Percentiles rank a stretch among this genome's conserved stretches.
Evolutionary conservation across 305 asterid genomes (phyloP).

Genomic region (Stenogyne calaminthoides): DNA sequence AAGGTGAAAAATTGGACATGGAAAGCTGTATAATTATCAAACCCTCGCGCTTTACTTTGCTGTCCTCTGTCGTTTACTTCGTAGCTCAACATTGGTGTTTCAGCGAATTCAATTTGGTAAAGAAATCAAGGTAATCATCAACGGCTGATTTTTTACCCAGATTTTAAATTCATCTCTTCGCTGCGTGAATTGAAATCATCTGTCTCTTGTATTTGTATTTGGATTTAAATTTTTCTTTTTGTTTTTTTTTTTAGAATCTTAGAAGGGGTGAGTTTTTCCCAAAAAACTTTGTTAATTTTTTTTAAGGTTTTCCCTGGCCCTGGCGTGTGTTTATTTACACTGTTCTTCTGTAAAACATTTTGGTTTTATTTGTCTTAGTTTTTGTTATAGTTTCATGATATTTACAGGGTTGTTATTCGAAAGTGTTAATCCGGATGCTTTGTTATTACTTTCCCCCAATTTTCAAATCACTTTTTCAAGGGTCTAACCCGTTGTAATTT

Average conservation of each 20-base stretch:
- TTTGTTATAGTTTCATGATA: neutral
- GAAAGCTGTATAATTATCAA: conserved; percentile 29
- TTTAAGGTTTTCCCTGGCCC: conserved; percentile 3
- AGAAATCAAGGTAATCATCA: neutral
- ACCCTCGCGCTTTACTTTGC: conserved; percentile 25
- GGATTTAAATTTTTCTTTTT: neutral
- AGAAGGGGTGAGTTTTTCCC: neutral
- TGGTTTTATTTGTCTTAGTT: neutral
- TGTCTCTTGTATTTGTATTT: neutral
- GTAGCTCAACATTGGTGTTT: conserved; percentile 24
- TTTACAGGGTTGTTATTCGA: neutral
- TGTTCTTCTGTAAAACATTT: neutral
- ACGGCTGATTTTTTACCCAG: conserved; percentile 13
- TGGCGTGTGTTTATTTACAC: neutral
- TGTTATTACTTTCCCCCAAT: neutral
- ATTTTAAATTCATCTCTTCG: neutral
- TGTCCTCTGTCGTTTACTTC: conserved; percentile 14
- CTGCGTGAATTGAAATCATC: conserved; percentile 3
- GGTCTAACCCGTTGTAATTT: neutral
- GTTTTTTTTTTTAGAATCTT: conserved; percentile 4
- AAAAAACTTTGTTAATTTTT: neutral
- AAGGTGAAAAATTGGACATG: conserved; percentile 17
- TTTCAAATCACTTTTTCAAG: neutral
- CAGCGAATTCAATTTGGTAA: conserved; percentile 5
- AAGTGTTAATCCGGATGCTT: neutral